These are phyloP conservation scores for Phialophora expanda DNA, from an alignment of 2,329 filamentous ascomycete species.

Conservation along the genomic window DNA sequence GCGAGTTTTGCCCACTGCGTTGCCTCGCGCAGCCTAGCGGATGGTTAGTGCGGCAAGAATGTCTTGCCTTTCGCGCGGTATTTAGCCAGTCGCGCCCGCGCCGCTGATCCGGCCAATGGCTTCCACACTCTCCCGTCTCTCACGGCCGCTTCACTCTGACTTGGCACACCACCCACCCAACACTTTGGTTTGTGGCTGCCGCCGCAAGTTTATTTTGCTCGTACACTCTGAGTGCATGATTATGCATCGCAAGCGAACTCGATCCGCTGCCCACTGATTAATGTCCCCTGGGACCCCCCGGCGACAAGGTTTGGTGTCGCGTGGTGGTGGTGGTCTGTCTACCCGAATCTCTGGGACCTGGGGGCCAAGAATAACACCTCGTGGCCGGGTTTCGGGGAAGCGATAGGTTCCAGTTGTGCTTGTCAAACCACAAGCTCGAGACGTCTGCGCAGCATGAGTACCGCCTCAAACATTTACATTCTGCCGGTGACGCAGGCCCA, in stretches of 20 bases:
- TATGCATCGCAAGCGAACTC: background rate
- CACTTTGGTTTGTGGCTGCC: background rate
- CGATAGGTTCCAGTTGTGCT: constrained; percentile 1
- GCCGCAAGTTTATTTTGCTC: background rate
- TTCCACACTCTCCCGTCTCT: background rate
- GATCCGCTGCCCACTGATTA: no score
- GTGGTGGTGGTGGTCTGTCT: background rate
- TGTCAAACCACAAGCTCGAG: constrained; percentile 12
- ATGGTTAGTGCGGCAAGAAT: background rate
- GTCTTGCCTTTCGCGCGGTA: background rate
- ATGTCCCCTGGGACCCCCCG: no score
- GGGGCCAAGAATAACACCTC: constrained; percentile 10
- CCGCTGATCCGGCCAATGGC: background rate
- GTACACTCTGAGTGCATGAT: background rate
- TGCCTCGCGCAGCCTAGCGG: background rate
- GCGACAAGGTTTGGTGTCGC: background rate
- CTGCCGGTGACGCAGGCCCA: constrained; percentile 11
- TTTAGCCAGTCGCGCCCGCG: no score
- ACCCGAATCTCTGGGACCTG: background rate
- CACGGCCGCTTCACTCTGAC: background rate
- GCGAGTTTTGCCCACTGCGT: background rate
- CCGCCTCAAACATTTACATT: background rate
- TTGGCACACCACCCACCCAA: background rate
- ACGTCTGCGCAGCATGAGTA: background rate
- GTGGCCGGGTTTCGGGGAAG: constrained; percentile 17